Conservation (phyloP, 257 asterid species). For the Ehretia macrophylla region DNA sequence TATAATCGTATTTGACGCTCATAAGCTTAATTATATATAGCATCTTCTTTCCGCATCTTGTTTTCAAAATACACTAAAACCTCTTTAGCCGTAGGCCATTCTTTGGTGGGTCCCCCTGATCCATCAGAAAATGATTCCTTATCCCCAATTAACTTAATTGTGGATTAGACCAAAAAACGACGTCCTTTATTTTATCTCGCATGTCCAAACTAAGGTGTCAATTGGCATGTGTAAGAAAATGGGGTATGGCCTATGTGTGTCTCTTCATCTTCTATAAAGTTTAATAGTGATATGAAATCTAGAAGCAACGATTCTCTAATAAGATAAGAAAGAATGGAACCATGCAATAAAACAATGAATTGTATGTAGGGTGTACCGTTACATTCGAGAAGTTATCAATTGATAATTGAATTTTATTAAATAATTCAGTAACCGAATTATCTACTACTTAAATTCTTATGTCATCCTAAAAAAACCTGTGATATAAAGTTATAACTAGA, state of each 20-base stretch:
- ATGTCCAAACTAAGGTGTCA: neutral
- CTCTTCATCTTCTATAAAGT: neutral
- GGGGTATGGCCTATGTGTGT: neutral
- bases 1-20: too few relatives aligned
- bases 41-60: too few relatives aligned
- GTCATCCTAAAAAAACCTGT: too few relatives aligned
- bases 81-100: neutral
- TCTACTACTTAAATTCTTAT: too few relatives aligned
- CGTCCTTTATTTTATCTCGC: conserved; percentile 1
- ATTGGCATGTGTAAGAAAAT: neutral
- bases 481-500: too few relatives aligned
- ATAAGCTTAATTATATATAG: too few relatives aligned
- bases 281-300: neutral
- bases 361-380: too few relatives aligned
- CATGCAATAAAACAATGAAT: too few relatives aligned
- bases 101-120: neutral
- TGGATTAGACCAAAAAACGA: neutral
- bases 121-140: conserved; percentile 4
- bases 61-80: too few relatives aligned
- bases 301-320: neutral
- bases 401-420: too few relatives aligned
- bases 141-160: neutral
- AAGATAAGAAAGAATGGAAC: conserved; percentile 9
- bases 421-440: too few relatives aligned
- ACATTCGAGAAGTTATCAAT: too few relatives aligned